These are phyloP conservation scores for Septoria petroselini DNA, from an alignment of 2,329 filamentous ascomycete species.

Conservation along the genomic window DNA sequence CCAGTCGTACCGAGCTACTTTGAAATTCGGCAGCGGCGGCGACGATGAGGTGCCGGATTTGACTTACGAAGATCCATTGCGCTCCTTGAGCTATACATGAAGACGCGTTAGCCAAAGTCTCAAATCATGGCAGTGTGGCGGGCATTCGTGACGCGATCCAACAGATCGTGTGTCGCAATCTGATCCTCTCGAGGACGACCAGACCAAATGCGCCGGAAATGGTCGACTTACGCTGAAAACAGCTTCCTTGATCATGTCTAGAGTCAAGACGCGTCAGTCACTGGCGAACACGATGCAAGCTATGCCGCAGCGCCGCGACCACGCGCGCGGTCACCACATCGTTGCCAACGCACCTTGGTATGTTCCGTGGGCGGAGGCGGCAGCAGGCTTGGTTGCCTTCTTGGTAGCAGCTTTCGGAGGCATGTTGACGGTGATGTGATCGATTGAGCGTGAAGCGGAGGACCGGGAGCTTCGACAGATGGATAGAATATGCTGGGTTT, in stretches of 20 bases:
- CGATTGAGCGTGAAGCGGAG: conserved; percentile 17
- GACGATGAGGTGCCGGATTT: conserved; percentile 31
- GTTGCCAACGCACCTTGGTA: conserved; percentile 61
- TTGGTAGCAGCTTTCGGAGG: conserved; percentile 25
- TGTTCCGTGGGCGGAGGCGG: conserved; percentile 59
- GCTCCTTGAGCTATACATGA: conserved; percentile 63
- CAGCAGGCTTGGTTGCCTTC: conserved; percentile 39
- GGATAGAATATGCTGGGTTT: not conserved
- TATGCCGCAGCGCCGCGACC: conserved; percentile 20
- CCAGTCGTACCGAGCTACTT: conserved; percentile 18
- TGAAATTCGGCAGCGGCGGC: conserved; percentile 23
- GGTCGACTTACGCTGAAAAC: conserved; percentile 65
- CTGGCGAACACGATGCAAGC: conserved; percentile 37
- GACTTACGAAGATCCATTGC: conserved; percentile 66
- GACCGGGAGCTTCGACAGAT: conserved; percentile 23
- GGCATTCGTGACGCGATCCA: conserved; percentile 14
- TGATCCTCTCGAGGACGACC: conserved; percentile 18
- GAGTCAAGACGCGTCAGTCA: conserved; percentile 51
- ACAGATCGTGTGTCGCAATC: conserved; percentile 29
- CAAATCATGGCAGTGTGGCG: conserved; percentile 12
- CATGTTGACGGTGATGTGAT: conserved; percentile 23
- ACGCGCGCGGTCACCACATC: conserved; percentile 29
- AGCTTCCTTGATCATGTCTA: conserved; percentile 72
- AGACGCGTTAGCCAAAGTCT: conserved; percentile 49
- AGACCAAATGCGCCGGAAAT: conserved; percentile 45